Base-by-base conservation (phyloP, 495 filamentous ascomycete genomes). In the Penicillium maclennaniae region DNA sequence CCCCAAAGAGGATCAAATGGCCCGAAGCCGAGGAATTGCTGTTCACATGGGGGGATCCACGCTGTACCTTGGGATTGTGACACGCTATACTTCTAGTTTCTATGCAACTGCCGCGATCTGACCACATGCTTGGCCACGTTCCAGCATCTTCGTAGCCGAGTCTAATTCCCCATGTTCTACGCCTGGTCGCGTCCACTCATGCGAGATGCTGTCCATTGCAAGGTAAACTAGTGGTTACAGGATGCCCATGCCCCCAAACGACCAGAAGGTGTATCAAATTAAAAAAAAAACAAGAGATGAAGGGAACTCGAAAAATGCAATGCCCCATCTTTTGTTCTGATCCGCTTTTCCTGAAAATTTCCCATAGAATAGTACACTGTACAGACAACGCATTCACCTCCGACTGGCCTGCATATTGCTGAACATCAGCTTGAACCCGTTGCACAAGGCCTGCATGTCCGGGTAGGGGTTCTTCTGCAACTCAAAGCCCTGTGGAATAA, bases 391-490 rank as follows among this genome's bases (percentile, higher is more conserved):
- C 25, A n/a, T 36, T 63, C 49, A 64, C 19, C 61, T 55, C 40
- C 63, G 63, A 9, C 69, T 66, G 34, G 60, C 67, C 59, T 79
- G 72, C 78, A 79, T 78, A 52, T 80, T 82, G 41, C 62, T 71
- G 60, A 83, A 84, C 42, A 87, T 69, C 66, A 84, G 40, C 68
- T 87, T 87, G 71, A 87, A 87, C 9, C 84, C 92, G 77, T 98
- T 98, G 75, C 90, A 95, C 45, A 98, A 76, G 19, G 91, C 89
- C 59, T 85, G 78, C 87, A 97, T 95, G 63, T 97, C 91, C 6
- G 93, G 92, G 63, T 97, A 98, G 26, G 83, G 80, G 60, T 86
- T 87, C 60, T 85, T 86, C 65, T 88, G 81, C 53, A 98, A 78
- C 73, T 97, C 92, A 61, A 88, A 98, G 15, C 84, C 87, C 51